Conservation (phyloP, 2,329 filamentous ascomycete genomes). For the Diaporthe sp. region DNA sequence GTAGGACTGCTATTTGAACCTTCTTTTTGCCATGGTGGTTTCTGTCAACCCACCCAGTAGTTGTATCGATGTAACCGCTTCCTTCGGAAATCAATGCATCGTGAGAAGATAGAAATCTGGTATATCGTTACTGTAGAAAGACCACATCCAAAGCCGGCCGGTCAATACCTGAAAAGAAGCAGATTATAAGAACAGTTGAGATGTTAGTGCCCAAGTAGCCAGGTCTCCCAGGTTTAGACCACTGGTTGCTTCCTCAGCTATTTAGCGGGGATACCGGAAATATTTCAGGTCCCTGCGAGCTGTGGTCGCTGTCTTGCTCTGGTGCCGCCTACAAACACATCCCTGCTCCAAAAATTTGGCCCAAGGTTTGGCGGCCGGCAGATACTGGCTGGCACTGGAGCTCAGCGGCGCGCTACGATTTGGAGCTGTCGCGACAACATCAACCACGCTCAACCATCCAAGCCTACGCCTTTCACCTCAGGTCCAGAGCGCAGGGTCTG, state of each 20-base stretch:
- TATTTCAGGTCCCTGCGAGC: slow-evolving; percentile 13
- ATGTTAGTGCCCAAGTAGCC: background rate
- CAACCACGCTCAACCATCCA: background rate
- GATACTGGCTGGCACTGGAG: slow-evolving; percentile 6
- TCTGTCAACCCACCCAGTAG: background rate
- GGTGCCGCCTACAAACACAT: background rate
- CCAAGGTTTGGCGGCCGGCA: slow-evolving; percentile 34
- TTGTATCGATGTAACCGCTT: too few species aligned
- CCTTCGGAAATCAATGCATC: background rate
- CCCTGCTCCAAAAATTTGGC: slow-evolving; percentile 33
- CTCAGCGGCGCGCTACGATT: slow-evolving; percentile 36
- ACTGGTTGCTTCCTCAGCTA: background rate
- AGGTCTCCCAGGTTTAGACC: background rate
- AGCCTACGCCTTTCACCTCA: slow-evolving; percentile 3
- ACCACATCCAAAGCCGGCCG: too few species aligned
- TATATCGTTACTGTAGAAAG: too few species aligned
- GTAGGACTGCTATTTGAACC: background rate
- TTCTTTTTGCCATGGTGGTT: background rate
- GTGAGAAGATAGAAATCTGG: background rate
- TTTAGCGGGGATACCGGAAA: slow-evolving; percentile 10
- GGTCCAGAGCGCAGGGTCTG: slow-evolving; percentile 2
- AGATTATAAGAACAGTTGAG: background rate
- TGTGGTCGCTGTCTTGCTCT: slow-evolving; percentile 1
- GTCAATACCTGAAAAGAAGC: background rate
- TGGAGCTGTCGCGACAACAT: slow-evolving; percentile 38